Conservation (phyloP, 352 stramenopile genomes). For the Globisporangium heterothallicum region DNA sequence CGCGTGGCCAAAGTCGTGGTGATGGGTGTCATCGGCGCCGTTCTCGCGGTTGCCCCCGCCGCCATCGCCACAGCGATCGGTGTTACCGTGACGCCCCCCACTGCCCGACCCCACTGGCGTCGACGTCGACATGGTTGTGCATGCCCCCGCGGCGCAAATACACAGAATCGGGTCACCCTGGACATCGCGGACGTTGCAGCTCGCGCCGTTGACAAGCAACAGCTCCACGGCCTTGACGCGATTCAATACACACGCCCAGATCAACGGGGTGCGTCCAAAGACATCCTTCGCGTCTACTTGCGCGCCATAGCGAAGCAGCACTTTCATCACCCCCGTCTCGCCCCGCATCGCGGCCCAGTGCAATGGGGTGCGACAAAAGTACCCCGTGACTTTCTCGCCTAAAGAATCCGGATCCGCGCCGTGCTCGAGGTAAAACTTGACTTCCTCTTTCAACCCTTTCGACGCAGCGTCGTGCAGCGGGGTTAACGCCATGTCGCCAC, state of each 20-base stretch:
- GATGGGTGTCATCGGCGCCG: conserved; percentile 15
- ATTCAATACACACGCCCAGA: conserved; percentile 73
- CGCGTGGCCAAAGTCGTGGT: conserved; percentile 17
- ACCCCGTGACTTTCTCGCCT: conserved; percentile 64
- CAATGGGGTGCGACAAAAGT: conserved; percentile 63
- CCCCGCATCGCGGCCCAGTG: conserved; percentile 81
- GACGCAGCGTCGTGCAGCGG: conserved; percentile 68
- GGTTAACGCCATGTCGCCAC: conserved; percentile 69
- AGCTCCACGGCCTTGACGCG: conserved; percentile 50
- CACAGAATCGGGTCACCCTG: conserved; percentile 64
- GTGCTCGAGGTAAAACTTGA: conserved; percentile 65
- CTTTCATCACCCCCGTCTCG: conserved; percentile 41
- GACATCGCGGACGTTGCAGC: conserved; percentile 54
- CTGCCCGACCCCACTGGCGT: not conserved
- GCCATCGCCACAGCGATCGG: conserved; percentile 19
- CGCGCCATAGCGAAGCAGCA: conserved; percentile 58
- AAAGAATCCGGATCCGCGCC: conserved; percentile 57
- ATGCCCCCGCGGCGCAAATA: conserved; percentile 50
- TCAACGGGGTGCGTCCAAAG: conserved; percentile 63
- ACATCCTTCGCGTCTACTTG: conserved; percentile 53
- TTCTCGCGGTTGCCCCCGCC: conserved; percentile 21
- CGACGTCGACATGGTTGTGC: conserved; percentile 15
- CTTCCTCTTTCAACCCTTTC: conserved; percentile 43
- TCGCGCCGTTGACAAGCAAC: conserved; percentile 45
- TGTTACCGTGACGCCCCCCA: conserved; percentile 2